Evolutionary conservation across 768 basidiomycete species (phyloP).

Genomic region (Xerocomellus amylosporus): DNA sequence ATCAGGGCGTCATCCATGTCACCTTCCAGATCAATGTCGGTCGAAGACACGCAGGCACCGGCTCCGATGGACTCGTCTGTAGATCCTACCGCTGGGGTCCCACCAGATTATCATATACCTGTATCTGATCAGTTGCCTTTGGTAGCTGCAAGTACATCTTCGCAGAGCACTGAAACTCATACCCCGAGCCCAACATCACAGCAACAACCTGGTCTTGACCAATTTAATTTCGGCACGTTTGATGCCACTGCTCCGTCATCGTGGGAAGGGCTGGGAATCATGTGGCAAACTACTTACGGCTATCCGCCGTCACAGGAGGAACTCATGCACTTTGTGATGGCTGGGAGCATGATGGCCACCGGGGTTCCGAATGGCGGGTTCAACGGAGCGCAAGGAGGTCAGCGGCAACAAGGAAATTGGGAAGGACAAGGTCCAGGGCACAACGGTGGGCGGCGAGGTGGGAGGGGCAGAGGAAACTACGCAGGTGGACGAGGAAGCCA

Average conservation of each 20-base stretch:
- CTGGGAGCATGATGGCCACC: slow-evolving; percentile 26
- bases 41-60: slow-evolving; percentile 25
- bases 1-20: slow-evolving; percentile 54
- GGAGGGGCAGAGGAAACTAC: slow-evolving; percentile 39
- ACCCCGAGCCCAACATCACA: slow-evolving; percentile 38
- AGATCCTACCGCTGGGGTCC: slow-evolving; percentile 43
- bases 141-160: slow-evolving; percentile 60
- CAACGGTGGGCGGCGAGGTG: slow-evolving; percentile 37
- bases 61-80: slow-evolving; percentile 37
- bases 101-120: slow-evolving; percentile 48
- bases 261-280: slow-evolving; percentile 79
- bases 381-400: slow-evolving; percentile 20
- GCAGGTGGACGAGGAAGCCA: slow-evolving; percentile 32
- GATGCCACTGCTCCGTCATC: slow-evolving; percentile 68
- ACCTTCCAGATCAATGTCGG: slow-evolving; percentile 29
- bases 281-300: slow-evolving; percentile 72
- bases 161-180: slow-evolving; percentile 38
- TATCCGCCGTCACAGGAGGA: slow-evolving; percentile 69
- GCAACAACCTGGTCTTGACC: slow-evolving; percentile 52
- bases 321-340: slow-evolving; percentile 71
- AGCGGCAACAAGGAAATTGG: slow-evolving; percentile 23
- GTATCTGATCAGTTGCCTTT: slow-evolving; percentile 36
- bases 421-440: slow-evolving; percentile 37
- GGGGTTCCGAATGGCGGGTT: slow-evolving; percentile 15
- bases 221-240: slow-evolving; percentile 70